Evolutionary conservation across 83 land plant genomes (phyloP), one percentile per base, ranked within the genome.

Genomic region (Thuja plicata): DNA sequence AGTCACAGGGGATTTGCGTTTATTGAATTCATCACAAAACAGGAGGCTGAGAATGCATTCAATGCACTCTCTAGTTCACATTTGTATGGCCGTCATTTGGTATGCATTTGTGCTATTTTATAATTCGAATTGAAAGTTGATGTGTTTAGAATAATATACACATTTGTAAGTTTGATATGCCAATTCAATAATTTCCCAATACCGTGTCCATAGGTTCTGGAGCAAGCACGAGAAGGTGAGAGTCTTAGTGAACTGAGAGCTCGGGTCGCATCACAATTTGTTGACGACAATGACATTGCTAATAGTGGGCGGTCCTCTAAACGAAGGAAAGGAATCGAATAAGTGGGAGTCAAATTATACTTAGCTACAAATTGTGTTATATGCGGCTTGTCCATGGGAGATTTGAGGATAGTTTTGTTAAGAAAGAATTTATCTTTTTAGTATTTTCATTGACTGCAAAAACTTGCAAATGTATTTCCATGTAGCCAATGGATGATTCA

Each of bases 1-100:
- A 93, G 90, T 87, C 99, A 98, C 88, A 96, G 98, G 78, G 99
- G 99, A 4, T 98, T 97, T 92, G 99, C 99, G 82, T 98, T 98
- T 90, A 93, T 98, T 52, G 99, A 98, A 93, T 98, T 89, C 88
- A 88, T 96, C 34, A 98, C 99, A 70, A 97, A 95, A 81, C 99
- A 98, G 89, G 99, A 97, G 84, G 97, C 99, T 5, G 93, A 92
- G 87, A 97, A 94, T 88, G 99, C 99, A 5, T 91, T 96, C 80
- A 92, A 97, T 83, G 94, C 98, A 71, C 96, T 98, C 41, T 88
- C 94, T 73, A 97, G 87, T 89, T 95, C 99, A 38, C 99, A 98
- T 92, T 91, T 98, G 21, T 98, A 98, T 87, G 99, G 99, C 8
- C 95, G 99, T 45, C 99, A 97, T 91, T 91, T 98, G 96, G 99